These are phyloP conservation scores for Triadica sebifera DNA, from an alignment of 345 rosid species.

Conservation along the genomic window DNA sequence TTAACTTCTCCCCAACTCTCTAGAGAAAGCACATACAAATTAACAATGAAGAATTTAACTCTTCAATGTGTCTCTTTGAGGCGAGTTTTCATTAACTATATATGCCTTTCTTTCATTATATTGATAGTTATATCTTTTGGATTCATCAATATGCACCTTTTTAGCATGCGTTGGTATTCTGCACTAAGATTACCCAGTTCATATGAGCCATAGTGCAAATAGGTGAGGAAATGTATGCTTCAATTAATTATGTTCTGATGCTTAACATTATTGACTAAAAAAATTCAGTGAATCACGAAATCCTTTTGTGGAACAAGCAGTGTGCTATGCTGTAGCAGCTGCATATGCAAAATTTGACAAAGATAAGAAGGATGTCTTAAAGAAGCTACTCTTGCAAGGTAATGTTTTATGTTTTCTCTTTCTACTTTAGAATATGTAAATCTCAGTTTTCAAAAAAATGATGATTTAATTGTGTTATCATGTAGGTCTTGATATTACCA, in stretches of 20 bases:
- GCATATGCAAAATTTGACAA: conserved; percentile 53
- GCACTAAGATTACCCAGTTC: not conserved
- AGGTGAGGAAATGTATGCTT: conserved; percentile 1
- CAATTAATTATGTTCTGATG: conserved; percentile 10
- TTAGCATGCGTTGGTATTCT: not conserved
- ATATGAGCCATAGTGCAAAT: not conserved
- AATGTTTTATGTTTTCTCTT: conserved; percentile 13
- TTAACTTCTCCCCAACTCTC: conserved; percentile 87
- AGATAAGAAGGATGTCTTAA: conserved; percentile 50
- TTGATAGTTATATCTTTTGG: not conserved
- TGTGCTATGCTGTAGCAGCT: conserved; percentile 82
- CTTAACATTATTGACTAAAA: conserved; percentile 6
- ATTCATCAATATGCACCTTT: not conserved
- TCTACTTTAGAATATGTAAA: not conserved
- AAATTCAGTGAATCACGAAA: conserved; percentile 67
- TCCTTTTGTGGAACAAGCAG: conserved; percentile 82
- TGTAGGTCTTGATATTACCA: conserved; percentile 87
- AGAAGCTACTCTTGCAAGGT: conserved; percentile 84
- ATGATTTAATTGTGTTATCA: conserved; percentile 25
- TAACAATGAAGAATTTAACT: conserved; percentile 58
- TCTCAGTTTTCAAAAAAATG: conserved; percentile 21
- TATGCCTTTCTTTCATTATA: not conserved
- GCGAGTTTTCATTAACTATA: conserved; percentile 39
- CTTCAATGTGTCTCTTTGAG: conserved; percentile 67
- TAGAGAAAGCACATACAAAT: conserved; percentile 76